Percentiles rank a stretch among this genome's conserved stretches.
These are phyloP conservation scores for Colletotrichum sp. DNA, from an alignment of 2,329 filamentous ascomycete species.

Conservation along the genomic window DNA sequence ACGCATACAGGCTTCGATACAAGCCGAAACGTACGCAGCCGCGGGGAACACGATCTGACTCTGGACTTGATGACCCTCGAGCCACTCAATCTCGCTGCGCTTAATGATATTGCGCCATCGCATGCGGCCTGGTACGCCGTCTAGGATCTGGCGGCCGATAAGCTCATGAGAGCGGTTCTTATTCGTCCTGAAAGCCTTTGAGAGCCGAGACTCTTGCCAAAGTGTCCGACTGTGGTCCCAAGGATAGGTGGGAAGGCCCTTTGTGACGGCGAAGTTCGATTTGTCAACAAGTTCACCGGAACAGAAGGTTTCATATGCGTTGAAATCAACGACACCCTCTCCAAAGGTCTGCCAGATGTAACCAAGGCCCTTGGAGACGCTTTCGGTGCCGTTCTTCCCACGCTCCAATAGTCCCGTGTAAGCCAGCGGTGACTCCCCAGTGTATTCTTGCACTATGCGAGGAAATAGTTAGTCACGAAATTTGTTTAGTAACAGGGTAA, in stretches of 20 bases:
- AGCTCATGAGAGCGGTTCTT: conserved; percentile 39
- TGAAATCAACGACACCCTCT: not conserved
- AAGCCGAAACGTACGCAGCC: conserved; percentile 40
- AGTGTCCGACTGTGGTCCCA: conserved; percentile 38
- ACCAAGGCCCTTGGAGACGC: not conserved
- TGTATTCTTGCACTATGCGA: not conserved
- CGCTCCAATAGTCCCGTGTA: not conserved
- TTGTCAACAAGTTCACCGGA: conserved; percentile 9
- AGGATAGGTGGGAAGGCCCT: conserved; percentile 38
- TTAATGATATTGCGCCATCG: conserved; percentile 22
- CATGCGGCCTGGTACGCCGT: not conserved
- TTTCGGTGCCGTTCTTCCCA: not conserved
- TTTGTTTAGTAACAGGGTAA: fast-evolving
- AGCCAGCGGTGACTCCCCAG: not conserved
- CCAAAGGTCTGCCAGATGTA: not conserved
- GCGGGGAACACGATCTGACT: conserved; percentile 47
- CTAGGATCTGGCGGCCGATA: not conserved
- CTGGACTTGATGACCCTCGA: conserved; percentile 38
- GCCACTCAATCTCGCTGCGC: conserved; percentile 32
- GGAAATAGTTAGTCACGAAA: fast-evolving
- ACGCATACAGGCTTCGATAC: not conserved
- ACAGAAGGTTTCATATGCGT: not conserved
- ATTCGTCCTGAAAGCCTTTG: conserved; percentile 27
- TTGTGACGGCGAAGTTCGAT: not conserved
- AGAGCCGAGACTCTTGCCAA: conserved; percentile 35